These are phyloP conservation scores for Usnea hakonensis DNA, from an alignment of 495 filamentous ascomycete genomes.

Conservation along the genomic window DNA sequence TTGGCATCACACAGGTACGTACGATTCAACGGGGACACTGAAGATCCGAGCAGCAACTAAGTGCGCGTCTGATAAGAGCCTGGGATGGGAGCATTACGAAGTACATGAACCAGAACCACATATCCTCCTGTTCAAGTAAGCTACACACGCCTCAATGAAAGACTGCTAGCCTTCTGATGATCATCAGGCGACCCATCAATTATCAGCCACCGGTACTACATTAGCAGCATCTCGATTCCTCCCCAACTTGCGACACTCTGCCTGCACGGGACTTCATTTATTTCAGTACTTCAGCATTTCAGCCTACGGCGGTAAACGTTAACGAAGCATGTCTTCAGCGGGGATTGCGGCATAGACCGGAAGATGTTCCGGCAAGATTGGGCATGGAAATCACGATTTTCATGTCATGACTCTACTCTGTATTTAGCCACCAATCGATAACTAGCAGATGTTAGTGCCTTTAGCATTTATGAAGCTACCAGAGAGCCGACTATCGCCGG, in stretches of 20 bases:
- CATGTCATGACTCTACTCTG: constrained; percentile 15
- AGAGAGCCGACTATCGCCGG: background rate
- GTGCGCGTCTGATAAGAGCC: constrained; percentile 52
- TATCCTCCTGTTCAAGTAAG: constrained; percentile 96
- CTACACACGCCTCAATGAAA: background rate
- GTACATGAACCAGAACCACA: constrained; percentile 98
- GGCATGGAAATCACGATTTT: constrained; percentile 7
- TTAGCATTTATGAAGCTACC: background rate
- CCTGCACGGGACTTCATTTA: background rate
- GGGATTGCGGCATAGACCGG: constrained; percentile 11
- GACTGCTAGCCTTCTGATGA: background rate
- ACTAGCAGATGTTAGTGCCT: background rate
- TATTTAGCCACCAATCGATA: constrained; percentile 15
- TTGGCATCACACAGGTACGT: constrained; percentile 90
- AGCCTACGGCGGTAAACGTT: constrained; percentile 7
- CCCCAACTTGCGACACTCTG: background rate
- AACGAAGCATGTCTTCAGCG: constrained; percentile 6
- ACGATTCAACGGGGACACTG: background rate
- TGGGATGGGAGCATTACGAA: constrained; percentile 99
- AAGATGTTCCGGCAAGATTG: background rate
- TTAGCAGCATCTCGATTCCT: constrained; percentile 1
- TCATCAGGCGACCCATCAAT: constrained; percentile 69
- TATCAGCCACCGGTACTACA: constrained; percentile 58
- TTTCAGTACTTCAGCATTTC: constrained; percentile 7
- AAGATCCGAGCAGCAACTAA: constrained; percentile 20